Evolutionary conservation across 805 yeast genomes (phyloP).

Genomic region (Candida manassasensis): DNA sequence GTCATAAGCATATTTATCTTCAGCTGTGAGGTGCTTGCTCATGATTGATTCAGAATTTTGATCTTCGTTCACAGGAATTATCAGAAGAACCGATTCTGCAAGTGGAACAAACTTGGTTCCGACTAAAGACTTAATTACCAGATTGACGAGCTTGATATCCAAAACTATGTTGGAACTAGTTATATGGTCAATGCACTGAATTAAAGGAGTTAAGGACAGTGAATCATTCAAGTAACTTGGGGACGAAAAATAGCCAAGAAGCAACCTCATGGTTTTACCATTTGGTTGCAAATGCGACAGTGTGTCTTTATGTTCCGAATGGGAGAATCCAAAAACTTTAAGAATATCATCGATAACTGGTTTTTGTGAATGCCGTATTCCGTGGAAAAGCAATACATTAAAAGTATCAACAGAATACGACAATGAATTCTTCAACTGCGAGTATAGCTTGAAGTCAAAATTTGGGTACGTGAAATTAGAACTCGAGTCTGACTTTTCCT

Average conservation of each 20-base stretch:
- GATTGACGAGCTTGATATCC: constrained; percentile 18
- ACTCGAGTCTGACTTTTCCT: not conserved
- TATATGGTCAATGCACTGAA: constrained; percentile 5
- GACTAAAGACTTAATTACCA: constrained; percentile 14
- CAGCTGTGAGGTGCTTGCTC: constrained; percentile 10
- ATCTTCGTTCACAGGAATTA: not conserved
- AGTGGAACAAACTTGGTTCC: constrained; percentile 6
- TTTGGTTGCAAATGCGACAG: constrained; percentile 11
- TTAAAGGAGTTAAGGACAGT: constrained; percentile 5
- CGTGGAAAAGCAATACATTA: constrained; percentile 24
- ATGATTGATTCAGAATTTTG: constrained; percentile 5
- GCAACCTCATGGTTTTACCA: constrained; percentile 14
- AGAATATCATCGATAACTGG: constrained; percentile 17
- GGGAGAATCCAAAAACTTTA: constrained; percentile 7
- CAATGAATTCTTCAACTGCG: constrained; percentile 14
- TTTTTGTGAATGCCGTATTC: constrained; percentile 23
- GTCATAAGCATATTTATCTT: constrained; percentile 17
- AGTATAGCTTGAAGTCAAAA: constrained; percentile 20
- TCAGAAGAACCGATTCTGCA: constrained; percentile 11
- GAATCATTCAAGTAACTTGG: not conserved
- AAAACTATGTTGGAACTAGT: constrained; percentile 5
- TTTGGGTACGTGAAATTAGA: constrained; percentile 5
- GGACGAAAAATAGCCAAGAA: constrained; percentile 13
- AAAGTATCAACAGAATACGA: constrained; percentile 14
- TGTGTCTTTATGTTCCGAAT: not conserved